Percentiles rank a stretch among this genome's conserved stretches.
These are phyloP conservation scores for Pseudogymnoascus sp. DNA, from an alignment of 2,329 filamentous ascomycete genomes.

Conservation along the genomic window DNA sequence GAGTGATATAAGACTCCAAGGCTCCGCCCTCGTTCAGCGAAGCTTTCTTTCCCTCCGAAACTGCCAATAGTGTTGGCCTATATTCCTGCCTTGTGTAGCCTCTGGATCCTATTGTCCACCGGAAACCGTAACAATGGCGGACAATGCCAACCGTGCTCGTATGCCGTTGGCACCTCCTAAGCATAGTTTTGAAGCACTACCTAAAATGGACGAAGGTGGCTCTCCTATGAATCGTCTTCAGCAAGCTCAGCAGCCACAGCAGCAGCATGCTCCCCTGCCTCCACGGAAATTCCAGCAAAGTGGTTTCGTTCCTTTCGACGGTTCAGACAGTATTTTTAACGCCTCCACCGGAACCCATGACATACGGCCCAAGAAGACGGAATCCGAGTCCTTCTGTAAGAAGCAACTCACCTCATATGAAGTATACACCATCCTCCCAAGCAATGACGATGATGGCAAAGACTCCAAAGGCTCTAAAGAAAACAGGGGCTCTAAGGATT, in stretches of 20 bases:
- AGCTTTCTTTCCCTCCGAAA: not conserved
- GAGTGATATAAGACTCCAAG: constrained; percentile 2
- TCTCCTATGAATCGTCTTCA: not conserved
- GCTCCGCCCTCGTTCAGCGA: not conserved
- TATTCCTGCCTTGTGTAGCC: not conserved
- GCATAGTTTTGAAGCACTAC: not conserved
- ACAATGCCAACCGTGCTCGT: not conserved
- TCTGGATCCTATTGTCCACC: not conserved
- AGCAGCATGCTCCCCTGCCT: not conserved
- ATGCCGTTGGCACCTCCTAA: not conserved
- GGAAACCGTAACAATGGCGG: not conserved
- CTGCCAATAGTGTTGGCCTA: not conserved
- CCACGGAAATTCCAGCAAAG: not conserved
- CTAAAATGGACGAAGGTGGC: not conserved
- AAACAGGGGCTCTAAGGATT: not conserved
- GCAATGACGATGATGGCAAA: not conserved
- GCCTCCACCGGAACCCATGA: constrained; percentile 15
- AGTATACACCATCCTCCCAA: constrained; percentile 17
- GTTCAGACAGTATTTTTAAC: not conserved
- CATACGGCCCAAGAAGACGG: constrained; percentile 15
- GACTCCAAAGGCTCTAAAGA: not conserved
- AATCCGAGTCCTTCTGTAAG: constrained; percentile 19
- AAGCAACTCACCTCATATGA: constrained; percentile 23
- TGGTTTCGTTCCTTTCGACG: not conserved
- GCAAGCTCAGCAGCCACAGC: not conserved